These are phyloP conservation scores for Emergomyces africanus DNA, from an alignment of 2,329 filamentous ascomycete species.

Conservation along the genomic window DNA sequence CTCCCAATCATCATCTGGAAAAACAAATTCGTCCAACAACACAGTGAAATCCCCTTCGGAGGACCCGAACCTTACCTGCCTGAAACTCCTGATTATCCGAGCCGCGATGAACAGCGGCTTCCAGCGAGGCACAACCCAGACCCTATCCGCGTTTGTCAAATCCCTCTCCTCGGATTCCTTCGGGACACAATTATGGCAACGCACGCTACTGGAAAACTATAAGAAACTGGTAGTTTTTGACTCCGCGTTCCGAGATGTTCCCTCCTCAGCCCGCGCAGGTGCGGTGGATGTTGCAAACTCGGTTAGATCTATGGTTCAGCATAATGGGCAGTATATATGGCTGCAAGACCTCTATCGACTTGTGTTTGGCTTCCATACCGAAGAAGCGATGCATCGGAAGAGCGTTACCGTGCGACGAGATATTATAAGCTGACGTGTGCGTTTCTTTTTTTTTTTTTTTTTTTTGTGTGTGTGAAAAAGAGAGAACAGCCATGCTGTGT, in stretches of 20 bases:
- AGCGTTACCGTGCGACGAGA: slow-evolving; percentile 34
- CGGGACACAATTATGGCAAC: slow-evolving; percentile 57
- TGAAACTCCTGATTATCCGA: slow-evolving; percentile 70
- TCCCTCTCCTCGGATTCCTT: slow-evolving; percentile 65
- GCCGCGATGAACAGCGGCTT: slow-evolving; percentile 79
- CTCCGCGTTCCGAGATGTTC: slow-evolving; percentile 44
- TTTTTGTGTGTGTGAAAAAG: too few relatives aligned
- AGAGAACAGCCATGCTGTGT: background rate
- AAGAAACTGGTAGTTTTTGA: slow-evolving; percentile 67
- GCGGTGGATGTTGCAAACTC: slow-evolving; percentile 70
- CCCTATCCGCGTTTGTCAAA: slow-evolving; percentile 64
- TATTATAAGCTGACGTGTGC: too few relatives aligned
- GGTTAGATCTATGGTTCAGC: slow-evolving; percentile 56
- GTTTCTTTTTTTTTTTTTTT: too few relatives aligned
- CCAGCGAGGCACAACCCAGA: slow-evolving; percentile 44
- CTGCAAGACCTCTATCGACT: slow-evolving; percentile 68
- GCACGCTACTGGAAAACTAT: slow-evolving; percentile 62
- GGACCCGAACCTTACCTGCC: slow-evolving; percentile 61
- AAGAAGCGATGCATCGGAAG: slow-evolving; percentile 60
- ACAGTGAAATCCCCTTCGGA: slow-evolving; percentile 40
- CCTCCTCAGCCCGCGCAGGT: slow-evolving; percentile 22
- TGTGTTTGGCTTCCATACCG: slow-evolving; percentile 72
- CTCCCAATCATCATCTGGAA: slow-evolving; percentile 47
- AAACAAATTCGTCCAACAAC: slow-evolving; percentile 33
- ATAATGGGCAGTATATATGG: slow-evolving; percentile 62